These are phyloP conservation scores for Globisporangium rhizosaccharum DNA, from an alignment of 352 stramenopile genomes.

Conservation along the genomic window DNA sequence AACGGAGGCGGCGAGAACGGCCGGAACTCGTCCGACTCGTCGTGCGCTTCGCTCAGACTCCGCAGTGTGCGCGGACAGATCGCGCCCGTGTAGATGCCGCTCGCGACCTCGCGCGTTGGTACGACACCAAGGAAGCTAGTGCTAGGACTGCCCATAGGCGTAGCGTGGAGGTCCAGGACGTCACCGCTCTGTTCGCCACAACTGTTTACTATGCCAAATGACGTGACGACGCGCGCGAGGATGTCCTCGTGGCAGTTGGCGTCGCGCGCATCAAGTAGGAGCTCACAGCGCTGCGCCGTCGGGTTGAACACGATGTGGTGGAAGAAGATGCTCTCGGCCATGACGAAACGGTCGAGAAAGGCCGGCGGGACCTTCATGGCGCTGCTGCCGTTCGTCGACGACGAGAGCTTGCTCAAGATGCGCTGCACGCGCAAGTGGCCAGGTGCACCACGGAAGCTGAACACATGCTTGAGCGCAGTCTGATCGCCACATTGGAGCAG, in stretches of 20 bases:
- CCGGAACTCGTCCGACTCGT: slow-evolving; percentile 8
- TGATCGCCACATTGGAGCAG: slow-evolving; percentile 16
- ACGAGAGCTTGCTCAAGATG: slow-evolving; percentile 55
- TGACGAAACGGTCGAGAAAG: slow-evolving; percentile 50
- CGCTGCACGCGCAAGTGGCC: slow-evolving; percentile 50
- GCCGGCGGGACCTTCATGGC: slow-evolving; percentile 40
- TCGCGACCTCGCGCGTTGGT: slow-evolving; percentile 25
- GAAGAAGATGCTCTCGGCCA: slow-evolving; percentile 72
- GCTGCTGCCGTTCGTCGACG: slow-evolving; percentile 3
- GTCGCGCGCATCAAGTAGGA: slow-evolving; percentile 43
- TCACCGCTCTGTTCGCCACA: slow-evolving; percentile 5
- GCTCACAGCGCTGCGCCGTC: slow-evolving; percentile 31
- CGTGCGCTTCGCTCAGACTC: slow-evolving; percentile 2
- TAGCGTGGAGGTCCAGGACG: slow-evolving; percentile 4
- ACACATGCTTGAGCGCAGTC: slow-evolving; percentile 72
- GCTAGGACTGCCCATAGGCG: background rate
- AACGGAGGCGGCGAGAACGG: background rate
- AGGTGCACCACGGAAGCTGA: slow-evolving; percentile 60
- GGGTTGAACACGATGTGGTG: slow-evolving; percentile 76
- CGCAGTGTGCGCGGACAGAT: slow-evolving; percentile 32
- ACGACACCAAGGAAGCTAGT: slow-evolving; percentile 43
- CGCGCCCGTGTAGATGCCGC: slow-evolving; percentile 43
- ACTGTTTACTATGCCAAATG: slow-evolving; percentile 24
- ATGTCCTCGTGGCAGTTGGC: slow-evolving; percentile 50
- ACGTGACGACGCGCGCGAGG: slow-evolving; percentile 29